Conservation (phyloP, 2,329 filamentous ascomycete species). For the Aspergillus chevalieri region DNA sequence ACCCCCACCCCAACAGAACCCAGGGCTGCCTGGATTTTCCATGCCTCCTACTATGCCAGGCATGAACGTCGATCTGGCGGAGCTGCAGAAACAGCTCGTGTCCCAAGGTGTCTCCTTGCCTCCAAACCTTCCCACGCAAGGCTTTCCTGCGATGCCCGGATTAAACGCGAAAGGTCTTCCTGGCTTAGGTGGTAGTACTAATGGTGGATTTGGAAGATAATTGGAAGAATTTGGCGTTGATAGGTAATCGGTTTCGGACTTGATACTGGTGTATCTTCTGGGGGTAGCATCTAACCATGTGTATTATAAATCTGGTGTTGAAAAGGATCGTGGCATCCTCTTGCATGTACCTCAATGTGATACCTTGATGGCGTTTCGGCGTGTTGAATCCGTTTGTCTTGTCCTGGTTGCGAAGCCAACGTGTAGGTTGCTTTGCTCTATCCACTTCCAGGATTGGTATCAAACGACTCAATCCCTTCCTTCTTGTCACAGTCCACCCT, state of each 20-base stretch:
- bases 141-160: slow-evolving; percentile 31
- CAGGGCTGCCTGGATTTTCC: slow-evolving; percentile 32
- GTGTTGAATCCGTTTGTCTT: slow-evolving; percentile 3
- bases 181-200: slow-evolving; percentile 29
- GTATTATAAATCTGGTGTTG: slow-evolving; percentile 7
- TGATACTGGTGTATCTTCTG: neutral
- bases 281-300: slow-evolving; percentile 2
- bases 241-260: slow-evolving; percentile 11
- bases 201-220: slow-evolving; percentile 26
- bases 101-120: slow-evolving; percentile 32
- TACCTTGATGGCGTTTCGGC: slow-evolving; percentile 1
- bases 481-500: slow-evolving; percentile 59
- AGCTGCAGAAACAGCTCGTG: slow-evolving; percentile 33
- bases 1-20: slow-evolving; percentile 24
- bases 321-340: slow-evolving; percentile 1
- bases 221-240: slow-evolving; percentile 35
- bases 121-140: slow-evolving; percentile 30
- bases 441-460: too few species aligned
- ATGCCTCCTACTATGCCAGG: slow-evolving; percentile 43
- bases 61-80: slow-evolving; percentile 32
- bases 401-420: neutral
- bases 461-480: too few species aligned
- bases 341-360: slow-evolving; percentile 2
- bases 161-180: slow-evolving; percentile 24
- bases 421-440: neutral